These are phyloP conservation scores for Talaromyces islandicus DNA, from an alignment of 2,329 filamentous ascomycete species.

Conservation along the genomic window DNA sequence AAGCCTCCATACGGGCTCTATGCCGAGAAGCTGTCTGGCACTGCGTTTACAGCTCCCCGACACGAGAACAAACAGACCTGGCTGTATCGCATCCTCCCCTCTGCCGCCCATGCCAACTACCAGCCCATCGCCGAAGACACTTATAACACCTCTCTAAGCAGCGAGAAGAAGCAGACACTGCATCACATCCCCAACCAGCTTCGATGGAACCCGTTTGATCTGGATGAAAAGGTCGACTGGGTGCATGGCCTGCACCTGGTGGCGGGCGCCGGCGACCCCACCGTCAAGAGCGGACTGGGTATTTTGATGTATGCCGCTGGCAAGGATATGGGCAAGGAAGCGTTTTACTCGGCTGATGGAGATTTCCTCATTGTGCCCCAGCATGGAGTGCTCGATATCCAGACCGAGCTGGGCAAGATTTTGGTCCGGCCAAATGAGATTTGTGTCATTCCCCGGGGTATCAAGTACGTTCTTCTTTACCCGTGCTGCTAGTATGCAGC, in stretches of 20 bases:
- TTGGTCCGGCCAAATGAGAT: conserved; percentile 76
- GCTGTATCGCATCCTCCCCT: conserved; percentile 65
- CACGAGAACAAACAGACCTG: conserved; percentile 65
- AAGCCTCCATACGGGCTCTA: conserved; percentile 74
- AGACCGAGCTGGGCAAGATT: conserved; percentile 69
- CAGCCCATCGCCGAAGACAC: conserved; percentile 38
- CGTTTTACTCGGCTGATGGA: conserved; percentile 80
- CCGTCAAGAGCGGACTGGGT: conserved; percentile 70
- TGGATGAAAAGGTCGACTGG: conserved; percentile 64
- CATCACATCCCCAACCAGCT: conserved; percentile 76
- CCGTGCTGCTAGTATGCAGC: background rate
- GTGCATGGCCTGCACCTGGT: conserved; percentile 65
- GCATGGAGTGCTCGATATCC: conserved; percentile 66
- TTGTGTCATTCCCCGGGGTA: conserved; percentile 66
- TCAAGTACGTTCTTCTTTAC: conserved; percentile 41
- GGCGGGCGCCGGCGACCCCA: conserved; percentile 72
- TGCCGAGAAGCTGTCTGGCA: conserved; percentile 71
- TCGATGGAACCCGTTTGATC: conserved; percentile 72
- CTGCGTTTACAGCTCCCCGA: conserved; percentile 64
- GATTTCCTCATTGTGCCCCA: conserved; percentile 73
- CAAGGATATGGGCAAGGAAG: conserved; percentile 68
- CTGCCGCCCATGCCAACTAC: conserved; percentile 53
- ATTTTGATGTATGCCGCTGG: conserved; percentile 77
- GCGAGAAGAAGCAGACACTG: conserved; percentile 43
- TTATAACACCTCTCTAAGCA: conserved; percentile 40